phyloP scores from a whole-genome alignment of 768 basidiomycete species.

The Clavaria fumosa region DNA sequence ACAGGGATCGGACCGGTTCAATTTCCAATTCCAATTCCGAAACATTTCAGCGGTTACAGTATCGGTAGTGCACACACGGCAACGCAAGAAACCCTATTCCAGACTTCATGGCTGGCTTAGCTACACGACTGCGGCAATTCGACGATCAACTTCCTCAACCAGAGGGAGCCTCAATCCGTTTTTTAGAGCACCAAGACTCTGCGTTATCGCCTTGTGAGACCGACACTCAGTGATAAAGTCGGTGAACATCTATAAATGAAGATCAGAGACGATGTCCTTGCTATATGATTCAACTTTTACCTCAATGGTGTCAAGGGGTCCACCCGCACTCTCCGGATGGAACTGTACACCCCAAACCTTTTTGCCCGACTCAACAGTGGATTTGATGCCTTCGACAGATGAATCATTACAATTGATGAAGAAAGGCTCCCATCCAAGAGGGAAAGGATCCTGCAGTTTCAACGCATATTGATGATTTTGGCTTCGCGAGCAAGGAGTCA shows the following conservation, averaged over 20 bases:
- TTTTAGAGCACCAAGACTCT: not conserved
- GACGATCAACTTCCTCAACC: too few relatives aligned
- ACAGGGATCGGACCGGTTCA: too few relatives aligned
- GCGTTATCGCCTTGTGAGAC: constrained; percentile 24
- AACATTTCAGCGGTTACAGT: too few relatives aligned
- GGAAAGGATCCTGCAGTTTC: constrained; percentile 87
- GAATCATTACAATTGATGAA: constrained; percentile 99
- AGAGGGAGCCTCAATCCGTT: too few relatives aligned
- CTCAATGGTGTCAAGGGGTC: constrained; percentile 97
- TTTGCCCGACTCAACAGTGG: constrained; percentile 76
- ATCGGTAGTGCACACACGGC: too few relatives aligned
- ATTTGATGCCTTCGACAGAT: constrained; percentile 97
- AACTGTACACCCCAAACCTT: constrained; percentile 98
- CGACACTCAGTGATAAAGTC: constrained; percentile 80
- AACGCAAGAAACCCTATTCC: too few relatives aligned
- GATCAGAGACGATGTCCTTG: not conserved
- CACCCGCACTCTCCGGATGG: constrained; percentile 96
- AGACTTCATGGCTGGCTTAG: too few relatives aligned
- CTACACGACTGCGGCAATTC: too few relatives aligned
- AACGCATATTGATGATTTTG: constrained; percentile 99
- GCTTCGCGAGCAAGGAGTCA: constrained; percentile 21
- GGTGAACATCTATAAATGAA: constrained; percentile 66
- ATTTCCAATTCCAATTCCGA: too few relatives aligned
- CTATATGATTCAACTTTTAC: constrained; percentile 25
- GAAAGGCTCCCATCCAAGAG: constrained; percentile 94